These are phyloP conservation scores for Liriodendron chinense DNA, from an alignment of 164 flowering plant genomes.

Conservation along the genomic window DNA sequence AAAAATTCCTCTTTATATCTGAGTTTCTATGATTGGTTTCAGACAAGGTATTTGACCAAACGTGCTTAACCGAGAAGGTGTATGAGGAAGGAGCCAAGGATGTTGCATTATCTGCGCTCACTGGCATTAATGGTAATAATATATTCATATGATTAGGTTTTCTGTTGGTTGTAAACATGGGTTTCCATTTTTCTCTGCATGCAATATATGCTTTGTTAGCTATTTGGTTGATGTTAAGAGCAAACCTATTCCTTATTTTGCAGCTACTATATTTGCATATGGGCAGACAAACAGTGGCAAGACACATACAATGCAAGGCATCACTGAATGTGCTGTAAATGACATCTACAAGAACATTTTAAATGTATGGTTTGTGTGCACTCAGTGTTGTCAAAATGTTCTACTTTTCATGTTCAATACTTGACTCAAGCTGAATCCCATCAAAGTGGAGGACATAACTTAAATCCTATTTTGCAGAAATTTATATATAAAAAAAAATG, in stretches of 20 bases:
- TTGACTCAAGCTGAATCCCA: not conserved
- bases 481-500: too few relatives aligned
- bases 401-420: not conserved
- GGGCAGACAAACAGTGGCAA: conserved; percentile 99
- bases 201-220: not conserved
- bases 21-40: conserved; percentile 10
- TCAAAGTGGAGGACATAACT: not conserved
- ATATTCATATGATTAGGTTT: too few relatives aligned
- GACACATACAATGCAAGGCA: conserved; percentile 97
- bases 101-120: conserved; percentile 88
- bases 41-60: conserved; percentile 96
- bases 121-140: conserved; percentile 85
- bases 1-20: too few relatives aligned
- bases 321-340: conserved; percentile 88
- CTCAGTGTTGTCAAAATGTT: not conserved
- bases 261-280: conserved; percentile 99
- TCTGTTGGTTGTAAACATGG: too few relatives aligned
- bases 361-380: conserved; percentile 44
- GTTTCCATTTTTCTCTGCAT: not conserved
- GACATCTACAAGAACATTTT: conserved; percentile 82
- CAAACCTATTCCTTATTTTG: not conserved
- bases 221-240: not conserved
- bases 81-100: conserved; percentile 92
- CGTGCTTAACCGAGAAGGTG: conserved; percentile 60
- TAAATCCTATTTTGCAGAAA: not conserved